These are phyloP conservation scores for Rhododendron kiyosumense DNA, from an alignment of 148 eudicot genomes.

Conservation along the genomic window DNA sequence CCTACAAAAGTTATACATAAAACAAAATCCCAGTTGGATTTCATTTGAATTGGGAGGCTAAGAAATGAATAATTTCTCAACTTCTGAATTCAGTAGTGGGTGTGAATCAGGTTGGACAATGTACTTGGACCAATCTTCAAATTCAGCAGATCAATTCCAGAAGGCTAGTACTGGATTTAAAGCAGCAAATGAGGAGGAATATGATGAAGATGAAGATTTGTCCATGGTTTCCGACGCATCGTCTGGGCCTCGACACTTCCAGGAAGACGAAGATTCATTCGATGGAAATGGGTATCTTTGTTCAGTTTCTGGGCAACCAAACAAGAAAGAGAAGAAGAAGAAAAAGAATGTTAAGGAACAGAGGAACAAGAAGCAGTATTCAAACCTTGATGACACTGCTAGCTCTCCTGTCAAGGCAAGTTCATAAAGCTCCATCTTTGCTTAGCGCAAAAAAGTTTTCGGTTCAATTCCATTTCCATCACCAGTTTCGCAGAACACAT, in stretches of 20 bases:
- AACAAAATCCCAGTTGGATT: background rate
- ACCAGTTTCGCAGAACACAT: background rate
- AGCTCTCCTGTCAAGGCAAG: constrained; percentile 54
- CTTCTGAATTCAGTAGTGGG: constrained; percentile 55
- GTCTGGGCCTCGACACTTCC: constrained; percentile 57
- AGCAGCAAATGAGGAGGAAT: constrained; percentile 10
- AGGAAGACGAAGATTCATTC: constrained; percentile 18
- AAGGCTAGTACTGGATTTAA: constrained; percentile 9
- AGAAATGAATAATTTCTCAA: constrained; percentile 45
- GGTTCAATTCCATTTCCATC: background rate
- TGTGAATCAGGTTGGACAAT: constrained; percentile 89
- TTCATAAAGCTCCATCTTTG: background rate
- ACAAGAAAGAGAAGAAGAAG: constrained; percentile 12
- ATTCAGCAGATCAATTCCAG: constrained; percentile 23
- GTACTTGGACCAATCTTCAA: constrained; percentile 64
- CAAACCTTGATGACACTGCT: constrained; percentile 74
- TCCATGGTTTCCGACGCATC: constrained; percentile 92
- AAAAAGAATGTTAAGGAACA: constrained; percentile 24
- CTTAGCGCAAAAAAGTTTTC: background rate
- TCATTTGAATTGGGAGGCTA: background rate
- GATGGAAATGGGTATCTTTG: background rate
- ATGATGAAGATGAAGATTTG: constrained; percentile 50
- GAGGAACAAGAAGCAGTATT: constrained; percentile 23
- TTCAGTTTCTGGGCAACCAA: constrained; percentile 16
- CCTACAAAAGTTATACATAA: background rate